Evolutionary conservation across 1,284 basidiomycete species (phyloP).

Genomic region (Pseudozyma pruni): DNA sequence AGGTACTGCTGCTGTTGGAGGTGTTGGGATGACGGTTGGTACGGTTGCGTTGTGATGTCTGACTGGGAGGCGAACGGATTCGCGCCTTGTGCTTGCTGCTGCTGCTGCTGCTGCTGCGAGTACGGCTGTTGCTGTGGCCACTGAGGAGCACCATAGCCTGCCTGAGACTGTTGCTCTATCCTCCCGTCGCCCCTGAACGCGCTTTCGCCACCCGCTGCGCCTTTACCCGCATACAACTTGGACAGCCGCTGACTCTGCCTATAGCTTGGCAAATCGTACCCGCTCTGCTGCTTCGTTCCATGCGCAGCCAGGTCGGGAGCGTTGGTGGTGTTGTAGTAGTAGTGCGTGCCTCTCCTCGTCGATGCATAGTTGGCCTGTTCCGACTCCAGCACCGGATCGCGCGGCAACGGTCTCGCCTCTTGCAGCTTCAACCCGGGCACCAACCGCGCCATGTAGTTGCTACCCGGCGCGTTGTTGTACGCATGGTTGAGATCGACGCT

Average conservation of each 20-base stretch:
- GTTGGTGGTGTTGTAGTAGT: conserved; percentile 4
- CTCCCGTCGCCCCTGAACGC: too few relatives aligned
- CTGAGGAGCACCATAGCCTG: too few relatives aligned
- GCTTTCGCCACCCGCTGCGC: too few relatives aligned
- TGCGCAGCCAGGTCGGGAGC: too few relatives aligned
- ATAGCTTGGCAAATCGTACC: conserved; percentile 6
- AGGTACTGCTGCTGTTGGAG: too few relatives aligned
- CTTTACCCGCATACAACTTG: too few relatives aligned
- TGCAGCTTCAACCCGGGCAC: conserved; percentile 38
- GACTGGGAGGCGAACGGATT: conserved; percentile 20
- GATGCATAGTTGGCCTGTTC: conserved; percentile 27
- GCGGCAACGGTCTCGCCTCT: conserved; percentile 21
- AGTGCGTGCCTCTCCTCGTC: conserved; percentile 17
- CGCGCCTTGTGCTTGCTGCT: neutral
- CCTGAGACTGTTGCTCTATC: too few relatives aligned
- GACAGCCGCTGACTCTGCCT: conserved; percentile 3
- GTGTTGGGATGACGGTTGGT: too few relatives aligned
- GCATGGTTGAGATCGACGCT: conserved; percentile 20
- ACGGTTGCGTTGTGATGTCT: conserved; percentile 5
- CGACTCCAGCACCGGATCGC: conserved; percentile 17
- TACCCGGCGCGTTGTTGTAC: conserved; percentile 14
- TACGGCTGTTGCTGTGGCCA: neutral
- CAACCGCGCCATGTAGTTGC: conserved; percentile 34
- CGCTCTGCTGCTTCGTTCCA: neutral
- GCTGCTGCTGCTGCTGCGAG: neutral